Conservation (phyloP, 345 rosid genomes). For the Theobroma cacao region DNA sequence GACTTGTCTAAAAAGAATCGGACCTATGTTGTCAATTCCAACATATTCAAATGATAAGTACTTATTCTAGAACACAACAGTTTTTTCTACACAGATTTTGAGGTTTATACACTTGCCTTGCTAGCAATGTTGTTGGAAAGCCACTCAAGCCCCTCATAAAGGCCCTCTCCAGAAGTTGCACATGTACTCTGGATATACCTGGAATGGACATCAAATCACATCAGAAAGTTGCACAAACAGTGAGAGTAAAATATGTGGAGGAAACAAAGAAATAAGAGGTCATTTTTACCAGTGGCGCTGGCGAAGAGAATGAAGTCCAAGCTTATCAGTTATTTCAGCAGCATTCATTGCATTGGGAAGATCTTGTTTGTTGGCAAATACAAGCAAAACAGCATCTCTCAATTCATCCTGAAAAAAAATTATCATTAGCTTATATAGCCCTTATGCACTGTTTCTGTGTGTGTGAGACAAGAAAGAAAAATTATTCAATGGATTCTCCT, state of each 20-base stretch:
- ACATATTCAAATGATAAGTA: background rate
- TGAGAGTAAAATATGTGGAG: background rate
- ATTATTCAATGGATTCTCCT: background rate
- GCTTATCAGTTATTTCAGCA: slow-evolving; percentile 92
- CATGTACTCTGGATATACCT: slow-evolving; percentile 89
- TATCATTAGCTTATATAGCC: background rate
- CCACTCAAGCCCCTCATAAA: slow-evolving; percentile 84
- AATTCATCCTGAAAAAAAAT: slow-evolving; percentile 61
- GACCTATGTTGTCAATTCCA: background rate
- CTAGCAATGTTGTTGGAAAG: slow-evolving; percentile 74
- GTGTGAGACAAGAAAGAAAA: background rate
- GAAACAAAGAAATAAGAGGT: background rate
- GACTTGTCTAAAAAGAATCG: background rate
- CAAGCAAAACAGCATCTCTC: slow-evolving; percentile 85
- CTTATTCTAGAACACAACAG: background rate
- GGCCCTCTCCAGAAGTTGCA: slow-evolving; percentile 84
- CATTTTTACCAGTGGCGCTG: slow-evolving; percentile 80
- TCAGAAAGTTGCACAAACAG: background rate
- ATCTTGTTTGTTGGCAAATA: slow-evolving; percentile 92
- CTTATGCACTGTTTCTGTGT: background rate
- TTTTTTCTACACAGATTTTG: background rate
- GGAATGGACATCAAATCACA: slow-evolving; percentile 12
- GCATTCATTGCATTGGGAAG: slow-evolving; percentile 97
- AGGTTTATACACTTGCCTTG: slow-evolving; percentile 34
- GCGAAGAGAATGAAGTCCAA: slow-evolving; percentile 89